Evolutionary conservation across 805 yeast genomes (phyloP).

Genomic region (Cyberlindnera nakhonratchasimensis): DNA sequence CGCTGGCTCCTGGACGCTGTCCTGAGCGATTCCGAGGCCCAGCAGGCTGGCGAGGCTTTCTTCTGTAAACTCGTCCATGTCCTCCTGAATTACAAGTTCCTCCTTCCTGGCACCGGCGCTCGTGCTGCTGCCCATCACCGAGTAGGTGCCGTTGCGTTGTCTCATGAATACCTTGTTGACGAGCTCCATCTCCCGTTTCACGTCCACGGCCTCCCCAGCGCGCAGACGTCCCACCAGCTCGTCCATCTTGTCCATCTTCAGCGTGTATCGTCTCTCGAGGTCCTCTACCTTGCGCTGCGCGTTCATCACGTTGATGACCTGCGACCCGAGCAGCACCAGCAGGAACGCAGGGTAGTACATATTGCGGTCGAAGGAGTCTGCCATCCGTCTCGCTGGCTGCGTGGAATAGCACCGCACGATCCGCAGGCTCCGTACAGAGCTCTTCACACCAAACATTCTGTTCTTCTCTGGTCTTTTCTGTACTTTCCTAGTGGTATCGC

Average conservation of each 20-base stretch:
- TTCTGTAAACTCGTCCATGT: conserved; percentile 18
- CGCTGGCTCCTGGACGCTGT: too few relatives aligned
- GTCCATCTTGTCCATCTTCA: conserved; percentile 37
- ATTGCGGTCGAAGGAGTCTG: conserved; percentile 31
- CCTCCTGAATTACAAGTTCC: conserved; percentile 24
- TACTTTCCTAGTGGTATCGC: too few relatives aligned
- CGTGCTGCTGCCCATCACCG: conserved; percentile 8
- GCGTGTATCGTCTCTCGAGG: conserved; percentile 35
- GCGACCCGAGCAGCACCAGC: conserved; percentile 43
- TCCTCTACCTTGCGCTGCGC: conserved; percentile 38
- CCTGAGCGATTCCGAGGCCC: conserved; percentile 14
- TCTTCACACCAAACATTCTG: background rate
- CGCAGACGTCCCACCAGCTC: conserved; percentile 37
- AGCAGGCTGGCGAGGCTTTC: conserved; percentile 17
- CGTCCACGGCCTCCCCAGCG: conserved; percentile 36
- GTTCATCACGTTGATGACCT: conserved; percentile 44
- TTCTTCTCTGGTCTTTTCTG: background rate
- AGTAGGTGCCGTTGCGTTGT: conserved; percentile 10
- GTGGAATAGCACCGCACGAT: background rate
- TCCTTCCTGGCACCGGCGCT: conserved; percentile 1
- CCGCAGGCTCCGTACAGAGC: background rate
- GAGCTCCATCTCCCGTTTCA: conserved; percentile 38
- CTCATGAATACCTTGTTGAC: conserved; percentile 34
- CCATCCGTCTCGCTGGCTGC: conserved; percentile 6
- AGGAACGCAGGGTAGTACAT: conserved; percentile 39